Evolutionary conservation across 202 grass and related monocot genomes (phyloP), one percentile per base, ranked within the genome.

Genomic region (Sporobolus alterniflorus): DNA sequence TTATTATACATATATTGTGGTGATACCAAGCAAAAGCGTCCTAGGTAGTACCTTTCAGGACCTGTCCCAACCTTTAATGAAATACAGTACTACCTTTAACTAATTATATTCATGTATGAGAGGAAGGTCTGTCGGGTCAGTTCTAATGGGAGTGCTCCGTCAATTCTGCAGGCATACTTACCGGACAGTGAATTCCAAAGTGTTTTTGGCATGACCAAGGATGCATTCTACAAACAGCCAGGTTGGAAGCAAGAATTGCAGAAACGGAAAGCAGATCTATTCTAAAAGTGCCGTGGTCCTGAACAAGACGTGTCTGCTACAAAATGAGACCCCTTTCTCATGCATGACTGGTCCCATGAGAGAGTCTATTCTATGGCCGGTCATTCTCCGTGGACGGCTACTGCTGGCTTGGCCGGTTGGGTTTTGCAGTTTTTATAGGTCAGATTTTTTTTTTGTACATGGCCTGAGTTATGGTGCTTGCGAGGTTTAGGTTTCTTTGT

Each of bases 231-330:
- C 82, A 60, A 70, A 71, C 92, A 97, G 52, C 92, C 94, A 60
- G 88, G 76, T 41, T 97, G 94, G 94, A 97, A 97, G 88, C 92
- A 97, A 87, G 94, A 97, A 74, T 69, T 94, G 26, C 94, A 89
- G 70, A 97, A 97, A 67, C 83, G 90, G 85, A 97, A 97, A 88
- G 71, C 85, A 21, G 92, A 94, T 75, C 94, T 97, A 66, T 97
- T 97, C 88, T 95, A 68, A 79, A 48, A 25, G 1, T n/a, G 67
- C 16, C 62, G 16, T 18, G 31, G 25, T 33, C 31, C 43, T 72
- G 60, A 91, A 85, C 54, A 76, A 32, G 30, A 36, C 36, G 20
- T 39, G 70, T 74, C 51, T 60, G 52, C 46, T 84, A 65, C 62
- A 82, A 76, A 82, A 82, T 78, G 84, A 74, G 86, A 80, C 55